A percentile compares a stretch with the other conserved stretches of the same genome.
Evolutionary conservation across 2,329 filamentous ascomycete genomes (phyloP).

Genomic region (Incumbomyces lentus): DNA sequence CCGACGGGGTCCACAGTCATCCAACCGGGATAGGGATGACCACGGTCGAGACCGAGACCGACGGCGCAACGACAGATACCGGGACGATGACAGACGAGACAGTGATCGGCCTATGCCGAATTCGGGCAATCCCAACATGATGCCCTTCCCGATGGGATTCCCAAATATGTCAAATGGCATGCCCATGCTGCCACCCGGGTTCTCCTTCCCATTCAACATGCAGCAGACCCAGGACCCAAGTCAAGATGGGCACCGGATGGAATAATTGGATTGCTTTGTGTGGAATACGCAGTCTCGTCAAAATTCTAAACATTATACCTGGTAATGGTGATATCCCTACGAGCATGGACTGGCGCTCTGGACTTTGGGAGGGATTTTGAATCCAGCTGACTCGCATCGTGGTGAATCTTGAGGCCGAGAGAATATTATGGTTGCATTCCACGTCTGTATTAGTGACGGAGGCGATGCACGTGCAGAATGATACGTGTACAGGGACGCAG

Average conservation of each 20-base stretch:
- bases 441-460: too few relatives aligned
- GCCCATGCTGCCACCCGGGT: constrained; percentile 39
- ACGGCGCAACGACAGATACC: constrained; percentile 24
- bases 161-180: constrained; percentile 41
- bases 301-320: too few relatives aligned
- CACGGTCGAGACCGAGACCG: constrained; percentile 22
- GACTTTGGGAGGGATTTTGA: too few relatives aligned
- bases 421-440: too few relatives aligned
- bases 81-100: constrained; percentile 27
- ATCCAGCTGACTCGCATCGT: too few relatives aligned
- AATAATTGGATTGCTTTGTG: not conserved
- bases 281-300: too few relatives aligned
- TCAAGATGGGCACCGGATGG: not conserved
- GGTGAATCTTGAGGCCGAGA: too few relatives aligned
- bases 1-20: constrained; percentile 39
- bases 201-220: constrained; percentile 26
- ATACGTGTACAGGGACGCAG: too few relatives aligned
- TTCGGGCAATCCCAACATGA: constrained; percentile 25
- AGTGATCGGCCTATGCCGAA: constrained; percentile 14
- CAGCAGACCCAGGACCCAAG: constrained; percentile 9
- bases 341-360: too few relatives aligned
- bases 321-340: too few relatives aligned
- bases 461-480: too few relatives aligned
- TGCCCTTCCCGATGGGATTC: constrained; percentile 45
- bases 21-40: constrained; percentile 28